phyloP scores from a whole-genome alignment of 2,329 filamentous ascomycete species.

The Verticillium klebahnii region DNA sequence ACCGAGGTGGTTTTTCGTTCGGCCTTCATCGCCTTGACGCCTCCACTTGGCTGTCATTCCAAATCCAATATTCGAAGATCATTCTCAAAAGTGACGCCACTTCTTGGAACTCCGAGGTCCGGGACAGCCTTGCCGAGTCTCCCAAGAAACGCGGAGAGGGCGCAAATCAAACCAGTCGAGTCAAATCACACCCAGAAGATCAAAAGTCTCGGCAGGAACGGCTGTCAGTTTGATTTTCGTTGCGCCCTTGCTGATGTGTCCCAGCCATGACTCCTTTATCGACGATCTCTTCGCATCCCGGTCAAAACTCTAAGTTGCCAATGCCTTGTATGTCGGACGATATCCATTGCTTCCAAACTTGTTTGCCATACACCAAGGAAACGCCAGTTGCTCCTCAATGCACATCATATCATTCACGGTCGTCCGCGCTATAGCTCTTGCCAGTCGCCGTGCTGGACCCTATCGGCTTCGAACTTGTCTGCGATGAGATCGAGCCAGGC shows the following conservation, averaged over 20 bases:
- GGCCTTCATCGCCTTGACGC: not conserved
- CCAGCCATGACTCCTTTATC: not conserved
- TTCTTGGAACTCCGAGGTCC: not conserved
- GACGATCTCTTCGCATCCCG: not conserved
- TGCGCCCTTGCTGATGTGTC: not conserved
- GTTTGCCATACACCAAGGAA: not conserved
- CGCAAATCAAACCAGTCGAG: not conserved
- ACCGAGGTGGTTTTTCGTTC: not conserved
- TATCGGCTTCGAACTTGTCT: slow-evolving; percentile 21
- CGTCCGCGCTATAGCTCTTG: not conserved
- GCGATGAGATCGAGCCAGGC: slow-evolving; percentile 62
- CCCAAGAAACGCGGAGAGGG: not conserved
- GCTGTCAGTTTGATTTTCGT: not conserved
- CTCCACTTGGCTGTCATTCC: not conserved
- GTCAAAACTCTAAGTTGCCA: not conserved
- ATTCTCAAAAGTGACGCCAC: not conserved
- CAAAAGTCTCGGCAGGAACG: not conserved
- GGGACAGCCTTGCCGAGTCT: not conserved
- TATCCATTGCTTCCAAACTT: not conserved
- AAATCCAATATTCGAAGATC: not conserved
- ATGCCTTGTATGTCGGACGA: not conserved
- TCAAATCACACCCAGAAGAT: not conserved
- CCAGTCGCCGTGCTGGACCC: not conserved
- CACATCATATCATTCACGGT: not conserved
- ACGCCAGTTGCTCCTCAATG: not conserved